Evolutionary conservation across 2,329 filamentous ascomycete species (phyloP).

Genomic region (Aspergillus ochraceoroseus): DNA sequence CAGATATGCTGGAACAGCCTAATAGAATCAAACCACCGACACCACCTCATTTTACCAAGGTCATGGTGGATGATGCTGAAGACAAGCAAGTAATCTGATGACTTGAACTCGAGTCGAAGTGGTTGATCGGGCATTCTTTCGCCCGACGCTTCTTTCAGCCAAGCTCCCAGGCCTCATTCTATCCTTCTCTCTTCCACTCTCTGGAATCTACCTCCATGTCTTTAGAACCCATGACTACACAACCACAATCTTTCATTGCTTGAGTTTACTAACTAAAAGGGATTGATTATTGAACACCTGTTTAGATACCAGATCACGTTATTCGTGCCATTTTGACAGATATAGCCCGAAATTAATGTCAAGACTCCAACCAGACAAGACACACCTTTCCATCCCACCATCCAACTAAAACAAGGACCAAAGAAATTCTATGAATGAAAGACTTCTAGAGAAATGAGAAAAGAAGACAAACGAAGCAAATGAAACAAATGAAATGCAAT

Average conservation of each 20-base stretch:
- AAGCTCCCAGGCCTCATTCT: too few species aligned
- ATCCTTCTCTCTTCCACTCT: too few species aligned
- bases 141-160: background rate
- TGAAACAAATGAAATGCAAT: background rate
- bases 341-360: background rate
- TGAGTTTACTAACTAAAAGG: too few species aligned
- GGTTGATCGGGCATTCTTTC: conserved; percentile 13
- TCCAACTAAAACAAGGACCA: background rate
- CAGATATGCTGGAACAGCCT: background rate
- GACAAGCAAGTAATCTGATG: background rate
- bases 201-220: too few species aligned
- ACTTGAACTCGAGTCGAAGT: too few species aligned
- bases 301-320: too few species aligned
- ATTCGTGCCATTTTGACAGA: background rate
- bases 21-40: too few species aligned
- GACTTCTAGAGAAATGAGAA: background rate
- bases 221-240: too few species aligned
- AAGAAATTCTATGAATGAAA: background rate
- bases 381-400: conserved; percentile 1
- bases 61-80: background rate
- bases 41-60: too few species aligned
- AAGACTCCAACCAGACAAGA: background rate
- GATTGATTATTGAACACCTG: background rate
- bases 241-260: too few species aligned
- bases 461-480: conserved; percentile 2